A percentile compares a stretch with the other conserved stretches of the same genome.
These are phyloP conservation scores for Leersia perrieri DNA, from an alignment of 176 grass and related monocot species.

Conservation along the genomic window DNA sequence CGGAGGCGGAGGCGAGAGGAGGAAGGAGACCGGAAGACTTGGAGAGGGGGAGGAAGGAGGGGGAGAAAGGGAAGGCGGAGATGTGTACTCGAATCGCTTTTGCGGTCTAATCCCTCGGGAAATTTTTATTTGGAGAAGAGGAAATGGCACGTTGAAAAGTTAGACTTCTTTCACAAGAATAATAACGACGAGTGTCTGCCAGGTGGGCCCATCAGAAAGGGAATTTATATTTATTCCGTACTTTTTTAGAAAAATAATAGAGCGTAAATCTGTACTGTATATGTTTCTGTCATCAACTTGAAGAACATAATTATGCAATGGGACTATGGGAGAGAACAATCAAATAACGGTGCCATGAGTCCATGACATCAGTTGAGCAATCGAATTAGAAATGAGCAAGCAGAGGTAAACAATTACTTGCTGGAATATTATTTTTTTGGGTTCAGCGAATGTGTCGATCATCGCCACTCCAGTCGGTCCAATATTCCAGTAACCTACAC, in stretches of 20 bases:
- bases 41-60: neutral
- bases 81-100: slow-evolving; percentile 1
- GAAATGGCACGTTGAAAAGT: neutral
- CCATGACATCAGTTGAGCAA: neutral
- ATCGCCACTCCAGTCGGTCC: neutral
- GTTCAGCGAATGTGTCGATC: neutral
- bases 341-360: neutral
- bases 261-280: too few species aligned
- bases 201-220: neutral
- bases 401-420: neutral
- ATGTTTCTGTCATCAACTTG: neutral
- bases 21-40: neutral
- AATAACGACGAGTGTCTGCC: neutral
- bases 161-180: slow-evolving; percentile 15
- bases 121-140: neutral
- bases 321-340: neutral
- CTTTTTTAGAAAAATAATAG: too few species aligned
- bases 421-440: neutral
- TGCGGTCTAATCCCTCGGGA: neutral
- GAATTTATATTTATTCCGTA: neutral
- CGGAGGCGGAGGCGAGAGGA: slow-evolving; percentile 11
- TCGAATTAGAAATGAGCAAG: neutral
- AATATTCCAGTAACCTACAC: neutral
- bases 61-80: slow-evolving; percentile 33
- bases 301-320: neutral